phyloP scores from a whole-genome alignment of 441 rosid genomes.

The Brassica balearica region DNA sequence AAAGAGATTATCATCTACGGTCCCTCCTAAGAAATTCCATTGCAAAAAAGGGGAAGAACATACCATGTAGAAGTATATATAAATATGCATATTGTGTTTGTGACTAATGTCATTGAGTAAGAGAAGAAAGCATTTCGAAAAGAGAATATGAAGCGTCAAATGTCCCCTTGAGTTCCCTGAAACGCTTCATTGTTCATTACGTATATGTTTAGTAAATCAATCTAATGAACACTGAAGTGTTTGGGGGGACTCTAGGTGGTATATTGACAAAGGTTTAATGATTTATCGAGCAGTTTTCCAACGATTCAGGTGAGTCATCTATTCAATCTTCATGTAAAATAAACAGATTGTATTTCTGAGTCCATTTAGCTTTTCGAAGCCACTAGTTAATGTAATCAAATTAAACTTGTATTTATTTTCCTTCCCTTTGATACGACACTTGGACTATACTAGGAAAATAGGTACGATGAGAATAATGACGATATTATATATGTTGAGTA shows the following conservation, averaged over 20 bases:
- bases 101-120: background rate
- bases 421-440: background rate
- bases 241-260: slow-evolving; percentile 56
- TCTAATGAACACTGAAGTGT: slow-evolving; percentile 51
- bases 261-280: slow-evolving; percentile 34
- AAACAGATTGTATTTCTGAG: background rate
- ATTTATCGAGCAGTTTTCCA: background rate
- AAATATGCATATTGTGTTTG: slow-evolving; percentile 18
- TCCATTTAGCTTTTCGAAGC: background rate
- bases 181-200: slow-evolving; percentile 42
- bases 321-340: background rate
- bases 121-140: slow-evolving; percentile 9
- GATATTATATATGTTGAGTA: background rate
- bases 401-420: background rate
- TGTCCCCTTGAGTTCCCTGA: slow-evolving; percentile 47
- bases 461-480: background rate
- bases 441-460: background rate
- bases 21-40: slow-evolving; percentile 23
- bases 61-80: slow-evolving; percentile 3
- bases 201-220: background rate
- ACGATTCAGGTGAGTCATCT: slow-evolving; percentile 4
- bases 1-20: slow-evolving; percentile 22
- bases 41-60: background rate
- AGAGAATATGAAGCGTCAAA: slow-evolving; percentile 31
- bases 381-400: background rate